phyloP scores from a whole-genome alignment of 352 stramenopile species.

The Globisporangium ultimum region DNA sequence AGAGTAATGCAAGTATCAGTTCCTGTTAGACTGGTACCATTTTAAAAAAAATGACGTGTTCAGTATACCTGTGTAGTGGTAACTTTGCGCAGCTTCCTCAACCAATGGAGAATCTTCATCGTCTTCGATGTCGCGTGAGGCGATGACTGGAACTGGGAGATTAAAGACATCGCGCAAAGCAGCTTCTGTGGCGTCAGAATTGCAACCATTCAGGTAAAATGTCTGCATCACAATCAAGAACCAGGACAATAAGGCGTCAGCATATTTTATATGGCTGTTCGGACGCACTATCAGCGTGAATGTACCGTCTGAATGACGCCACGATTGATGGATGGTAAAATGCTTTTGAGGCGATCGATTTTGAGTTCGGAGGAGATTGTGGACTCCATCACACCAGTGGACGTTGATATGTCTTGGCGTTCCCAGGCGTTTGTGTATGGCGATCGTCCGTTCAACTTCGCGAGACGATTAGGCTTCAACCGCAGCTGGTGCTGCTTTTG shows the following conservation, averaged over 20 bases:
- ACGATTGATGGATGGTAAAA: conserved; percentile 53
- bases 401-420: conserved; percentile 13
- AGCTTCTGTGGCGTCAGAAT: conserved; percentile 61
- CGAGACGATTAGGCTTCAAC: conserved; percentile 4
- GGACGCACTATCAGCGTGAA: neutral
- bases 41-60: no score
- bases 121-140: conserved; percentile 3
- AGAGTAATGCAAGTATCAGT: no score
- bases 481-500: neutral
- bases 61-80: conserved; percentile 11
- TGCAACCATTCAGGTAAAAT: conserved; percentile 64
- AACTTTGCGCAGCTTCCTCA: conserved; percentile 14
- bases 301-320: conserved; percentile 56
- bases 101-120: conserved; percentile 18
- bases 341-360: conserved; percentile 49
- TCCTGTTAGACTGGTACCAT: no score
- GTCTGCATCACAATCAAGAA: conserved; percentile 26
- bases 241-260: no score
- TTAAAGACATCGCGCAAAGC: conserved; percentile 62
- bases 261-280: no score
- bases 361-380: conserved; percentile 64
- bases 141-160: conserved; percentile 27
- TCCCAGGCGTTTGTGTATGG: conserved; percentile 28
- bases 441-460: conserved; percentile 10
- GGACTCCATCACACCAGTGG: conserved; percentile 28